Evolutionary conservation across 2,329 filamentous ascomycete genomes (phyloP), one percentile per base, ranked within the genome.

Genomic region (Aspergillus fumigatus): DNA sequence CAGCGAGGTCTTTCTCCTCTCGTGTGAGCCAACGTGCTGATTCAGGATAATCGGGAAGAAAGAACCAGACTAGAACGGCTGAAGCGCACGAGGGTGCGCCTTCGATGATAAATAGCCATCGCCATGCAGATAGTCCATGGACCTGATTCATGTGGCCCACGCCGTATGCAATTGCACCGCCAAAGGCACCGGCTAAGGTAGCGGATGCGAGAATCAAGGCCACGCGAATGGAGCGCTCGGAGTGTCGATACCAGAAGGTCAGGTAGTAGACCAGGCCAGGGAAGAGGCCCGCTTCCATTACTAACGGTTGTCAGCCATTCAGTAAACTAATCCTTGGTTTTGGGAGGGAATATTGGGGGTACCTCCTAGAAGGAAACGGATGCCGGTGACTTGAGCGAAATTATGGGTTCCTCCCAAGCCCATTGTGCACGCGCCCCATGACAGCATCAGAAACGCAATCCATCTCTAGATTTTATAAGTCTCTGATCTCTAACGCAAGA

Each of bases 161-260:
- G 0, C 74, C 81, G 55, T 81, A 85, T 1, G 84, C 84, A 64
- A 78, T 78, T 7, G 80, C 75, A 2, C 82, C 82, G 3, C 81
- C 80, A 62, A 84, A 83, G 0, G 79, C 80, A 35, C 72, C 79
- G 61, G 70, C 82, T 62, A 77, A 80, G 69, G 82, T 83, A n/a
- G 70, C 85, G 73, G 75, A 84, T 68, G 65, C 81, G 51, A 82
- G 70, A 65, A 79, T 76, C 58, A 81, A 77, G 0, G 82, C 80
- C 65, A 88, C 81, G 6, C 84, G 82, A 65, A 84, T 80, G 1
- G 79, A 81, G 21, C 82, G 75, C 66, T 86, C 83, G 3, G 80
- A 77, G 5, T 78, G 75, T 19, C 80, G 78, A 64, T 84, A 85
- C 75, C 82, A 83, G 62, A 83, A 83, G 3, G 78, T 78, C 4